Evolutionary conservation across 257 asterid genomes (phyloP), one percentile per base, ranked within the genome.

Genomic region (Paraleonurus japonicus): DNA sequence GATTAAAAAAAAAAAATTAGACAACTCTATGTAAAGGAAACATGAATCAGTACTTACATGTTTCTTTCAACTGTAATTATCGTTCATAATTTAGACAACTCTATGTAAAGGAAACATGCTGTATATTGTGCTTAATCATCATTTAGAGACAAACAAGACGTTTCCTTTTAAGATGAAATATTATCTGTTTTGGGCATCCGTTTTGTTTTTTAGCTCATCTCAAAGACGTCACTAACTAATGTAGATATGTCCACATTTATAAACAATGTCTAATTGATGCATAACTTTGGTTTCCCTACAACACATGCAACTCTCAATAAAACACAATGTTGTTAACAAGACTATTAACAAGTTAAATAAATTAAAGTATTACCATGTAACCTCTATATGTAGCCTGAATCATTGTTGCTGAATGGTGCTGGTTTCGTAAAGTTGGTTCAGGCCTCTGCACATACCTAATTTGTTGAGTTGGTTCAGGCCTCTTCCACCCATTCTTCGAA

Each of bases 351-450:
- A 15, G 1, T 22, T 16, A 4, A 35, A 27, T 9, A 67, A 72
- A 30, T 7, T 26, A 67, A 73, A 24, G 48, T 37, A 78, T 85
- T 85, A 94, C 99, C 96, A 80, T 75, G 69, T 91, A 94, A 55
- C 97, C 96, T 85, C 97, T 84, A 48, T 74, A 89, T 22, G 88
- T 83, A 41, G 97, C 84, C 66, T 94, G 97, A 63, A 94, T 91
- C 74, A 70, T 81, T 68, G 83, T 86, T 24, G 97, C 96, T 5
- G 95, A 83, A 68, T 73, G 82, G 51, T 91, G 87, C 53, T 75
- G 87, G 72, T 74, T 72, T 69, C 77, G 78, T 48, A 72, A 64
- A 47, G 91, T 86, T 45, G 81, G 95, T 71, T 90, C 94, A 11
- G 92, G 86, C 83, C 91, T 83, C 83, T 72, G 69, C 59, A 67